Evolutionary conservation across 352 stramenopile species (phyloP).

Genomic region (Phytophthora ohioensis): DNA sequence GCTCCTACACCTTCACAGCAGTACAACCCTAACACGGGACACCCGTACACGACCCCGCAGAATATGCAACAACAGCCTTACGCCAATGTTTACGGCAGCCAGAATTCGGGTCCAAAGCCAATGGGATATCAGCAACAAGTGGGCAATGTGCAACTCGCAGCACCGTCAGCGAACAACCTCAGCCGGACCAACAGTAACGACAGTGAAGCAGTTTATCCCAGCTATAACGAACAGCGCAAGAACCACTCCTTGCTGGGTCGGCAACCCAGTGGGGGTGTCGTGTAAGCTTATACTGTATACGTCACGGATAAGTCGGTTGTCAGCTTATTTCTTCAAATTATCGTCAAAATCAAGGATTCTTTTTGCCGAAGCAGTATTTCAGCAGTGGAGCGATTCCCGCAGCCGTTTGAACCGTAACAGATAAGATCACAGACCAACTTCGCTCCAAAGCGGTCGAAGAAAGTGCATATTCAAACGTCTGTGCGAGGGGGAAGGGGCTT

Average conservation of each 20-base stretch:
- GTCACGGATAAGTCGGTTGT: no score
- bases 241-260: constrained; percentile 74
- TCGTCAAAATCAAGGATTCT: no score
- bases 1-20: constrained; percentile 41
- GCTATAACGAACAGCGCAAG: constrained; percentile 69
- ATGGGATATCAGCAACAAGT: constrained; percentile 45
- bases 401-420: no score
- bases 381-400: no score
- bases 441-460: no score
- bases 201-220: constrained; percentile 66
- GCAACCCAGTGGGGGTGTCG: constrained; percentile 72
- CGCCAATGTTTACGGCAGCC: constrained; percentile 30
- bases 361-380: no score
- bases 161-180: constrained; percentile 24
- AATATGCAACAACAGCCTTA: constrained; percentile 34
- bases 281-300: constrained; percentile 44
- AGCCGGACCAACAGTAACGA: constrained; percentile 46
- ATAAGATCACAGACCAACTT: no score
- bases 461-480: no score
- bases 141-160: constrained; percentile 39
- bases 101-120: constrained; percentile 40
- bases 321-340: no score
- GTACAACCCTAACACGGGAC: constrained; percentile 39
- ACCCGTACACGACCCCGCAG: constrained; percentile 40
- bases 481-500: no score